Base-by-base conservation (phyloP, 441 rosid genomes). In the Arabidopsis hybrid region DNA sequence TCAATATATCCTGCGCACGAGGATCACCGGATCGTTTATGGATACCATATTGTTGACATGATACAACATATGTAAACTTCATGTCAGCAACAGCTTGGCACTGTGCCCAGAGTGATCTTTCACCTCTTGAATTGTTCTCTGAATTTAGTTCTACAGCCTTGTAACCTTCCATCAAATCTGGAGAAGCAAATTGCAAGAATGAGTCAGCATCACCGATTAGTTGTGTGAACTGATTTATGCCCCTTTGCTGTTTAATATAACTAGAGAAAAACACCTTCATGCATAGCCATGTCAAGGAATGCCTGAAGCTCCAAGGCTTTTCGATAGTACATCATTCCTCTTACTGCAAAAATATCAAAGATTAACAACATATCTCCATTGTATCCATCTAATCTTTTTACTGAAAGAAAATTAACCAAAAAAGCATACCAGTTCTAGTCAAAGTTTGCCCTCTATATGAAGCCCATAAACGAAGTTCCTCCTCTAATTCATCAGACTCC, bases 251-350 rank as follows among this genome's bases (percentile, higher is more conserved):
- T 26, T 32, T 21, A 38, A 59, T 52, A 61, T 18, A 36, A 31
- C 29, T 39, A 32, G 32, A 46, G 73, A 50, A 74, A 65, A n/a
- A 71, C 7, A 94, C 99, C 99, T 85, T 96, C 99, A 78, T 92
- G 85, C 78, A 82, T 81, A 72, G 98, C 99, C 98, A 96, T 96
- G 82, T 96, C 99, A 82, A 96, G 97, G 83, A 96, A 96, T 68
- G 99, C 96, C 84, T 96, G 99, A 75, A 96, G 97, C 83, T 96
- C 99, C 94, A 96, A 83, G 21, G 99, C 99, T 85, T 87, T 88
- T 38, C 99, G 90, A 74, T 86, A 89, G 82, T 96, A 96, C 99
- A 96, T 96, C 98, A 96, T 96, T 66, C 99, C 99, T 84, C 99
- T 83, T 12, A 96, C 99, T 94, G 88, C 49, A 66, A 81, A n/a